Evolutionary conservation across 108 stramenopile genomes (phyloP).

Genomic region (Epipyxis sp.): DNA sequence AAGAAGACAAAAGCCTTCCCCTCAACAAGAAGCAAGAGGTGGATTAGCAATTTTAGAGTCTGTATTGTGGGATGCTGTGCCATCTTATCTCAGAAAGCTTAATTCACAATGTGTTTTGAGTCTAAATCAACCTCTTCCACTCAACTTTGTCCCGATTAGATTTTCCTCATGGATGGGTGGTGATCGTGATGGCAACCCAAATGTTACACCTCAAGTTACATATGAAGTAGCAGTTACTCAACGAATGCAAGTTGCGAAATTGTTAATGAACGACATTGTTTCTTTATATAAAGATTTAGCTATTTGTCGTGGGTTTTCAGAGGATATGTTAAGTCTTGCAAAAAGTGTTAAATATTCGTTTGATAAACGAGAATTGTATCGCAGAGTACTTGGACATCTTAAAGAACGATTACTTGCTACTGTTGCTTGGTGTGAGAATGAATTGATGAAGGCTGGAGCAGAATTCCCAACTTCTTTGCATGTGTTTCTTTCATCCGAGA

Average conservation of each 20-base stretch:
- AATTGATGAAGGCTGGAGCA: background rate
- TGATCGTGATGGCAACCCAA: constrained; percentile 94
- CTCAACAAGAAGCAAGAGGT: constrained; percentile 83
- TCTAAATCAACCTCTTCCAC: constrained; percentile 67
- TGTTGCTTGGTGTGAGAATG: background rate
- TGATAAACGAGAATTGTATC: constrained; percentile 23
- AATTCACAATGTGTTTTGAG: constrained; percentile 67
- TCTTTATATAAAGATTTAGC: constrained; percentile 58
- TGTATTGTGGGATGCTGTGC: constrained; percentile 94
- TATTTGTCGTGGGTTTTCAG: constrained; percentile 67
- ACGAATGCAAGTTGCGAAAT: constrained; percentile 71
- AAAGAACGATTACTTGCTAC: constrained; percentile 25
- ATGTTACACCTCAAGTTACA: constrained; percentile 85
- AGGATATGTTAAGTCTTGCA: constrained; percentile 39
- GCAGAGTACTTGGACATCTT: background rate
- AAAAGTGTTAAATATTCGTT: background rate
- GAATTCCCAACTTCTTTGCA: background rate
- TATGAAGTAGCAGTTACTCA: constrained; percentile 73
- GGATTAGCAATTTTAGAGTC: constrained; percentile 84
- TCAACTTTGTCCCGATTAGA: constrained; percentile 75
- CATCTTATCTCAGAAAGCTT: constrained; percentile 82
- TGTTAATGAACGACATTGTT: constrained; percentile 73
- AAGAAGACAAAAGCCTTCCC: constrained; percentile 80
- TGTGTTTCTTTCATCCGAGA: background rate
- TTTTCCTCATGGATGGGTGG: constrained; percentile 95